Percentiles rank a stretch among this genome's conserved stretches.
phyloP scores from a whole-genome alignment of 257 asterid species.

The Solanum pinnatisectum region DNA sequence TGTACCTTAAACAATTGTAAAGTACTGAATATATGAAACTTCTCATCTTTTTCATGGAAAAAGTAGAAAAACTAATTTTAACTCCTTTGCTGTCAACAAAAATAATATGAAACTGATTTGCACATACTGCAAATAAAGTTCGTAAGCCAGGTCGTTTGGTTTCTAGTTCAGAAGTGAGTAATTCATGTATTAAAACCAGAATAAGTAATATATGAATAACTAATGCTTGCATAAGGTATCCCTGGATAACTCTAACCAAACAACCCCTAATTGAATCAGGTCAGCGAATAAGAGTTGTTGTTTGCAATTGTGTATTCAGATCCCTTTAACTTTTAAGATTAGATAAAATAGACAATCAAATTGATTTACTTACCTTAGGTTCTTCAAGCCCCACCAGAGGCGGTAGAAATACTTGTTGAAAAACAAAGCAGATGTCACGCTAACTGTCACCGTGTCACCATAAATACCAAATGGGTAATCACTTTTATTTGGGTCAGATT shows the following conservation, averaged over 20 bases:
- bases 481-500: slow-evolving; percentile 40
- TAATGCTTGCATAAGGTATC: neutral
- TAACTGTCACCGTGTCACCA: slow-evolving; percentile 51
- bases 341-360: neutral
- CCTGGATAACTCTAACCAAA: neutral
- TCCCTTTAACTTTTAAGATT: neutral
- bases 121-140: neutral
- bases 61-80: neutral
- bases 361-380: slow-evolving; percentile 45
- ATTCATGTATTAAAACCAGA: neutral
- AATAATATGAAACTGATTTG: neutral
- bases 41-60: neutral
- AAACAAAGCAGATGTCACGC: slow-evolving; percentile 57
- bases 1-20: neutral
- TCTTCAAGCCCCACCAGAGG: slow-evolving; percentile 94
- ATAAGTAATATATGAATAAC: neutral
- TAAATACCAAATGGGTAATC: slow-evolving; percentile 72
- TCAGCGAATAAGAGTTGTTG: neutral
- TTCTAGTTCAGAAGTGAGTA: neutral
- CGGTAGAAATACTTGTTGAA: slow-evolving; percentile 86
- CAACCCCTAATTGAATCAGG: neutral
- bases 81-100: neutral
- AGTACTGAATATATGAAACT: neutral
- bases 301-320: neutral
- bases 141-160: neutral